Percentiles rank a stretch among this genome's conserved stretches.
phyloP scores from a whole-genome alignment of 2,329 filamentous ascomycete species.

The Didymella sp. region DNA sequence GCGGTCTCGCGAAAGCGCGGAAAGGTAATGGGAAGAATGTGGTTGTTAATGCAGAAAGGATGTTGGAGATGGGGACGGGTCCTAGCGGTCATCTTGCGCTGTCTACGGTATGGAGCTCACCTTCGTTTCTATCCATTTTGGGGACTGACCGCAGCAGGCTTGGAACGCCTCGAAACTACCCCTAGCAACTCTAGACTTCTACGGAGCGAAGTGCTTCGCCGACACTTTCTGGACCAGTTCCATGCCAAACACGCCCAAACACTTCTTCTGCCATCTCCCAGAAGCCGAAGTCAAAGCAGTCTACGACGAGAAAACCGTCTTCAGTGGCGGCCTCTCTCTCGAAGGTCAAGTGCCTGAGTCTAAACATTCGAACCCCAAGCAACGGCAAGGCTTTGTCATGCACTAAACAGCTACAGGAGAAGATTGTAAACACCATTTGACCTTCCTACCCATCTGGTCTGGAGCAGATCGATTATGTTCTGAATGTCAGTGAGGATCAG shows the following conservation, averaged over 20 bases:
- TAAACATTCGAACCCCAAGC: conserved; percentile 6
- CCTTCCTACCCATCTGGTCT: conserved; percentile 6
- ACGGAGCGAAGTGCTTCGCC: conserved; percentile 24
- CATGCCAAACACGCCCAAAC: conserved; percentile 12
- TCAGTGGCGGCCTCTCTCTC: conserved; percentile 25
- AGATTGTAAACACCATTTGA: conserved; percentile 19
- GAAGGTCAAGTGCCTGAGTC: conserved; percentile 25
- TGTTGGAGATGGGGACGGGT: conserved; percentile 23
- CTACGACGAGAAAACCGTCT: conserved; percentile 10
- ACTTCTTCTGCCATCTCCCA: conserved; percentile 3
- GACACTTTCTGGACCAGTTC: conserved; percentile 21
- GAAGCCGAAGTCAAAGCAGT: conserved; percentile 3
- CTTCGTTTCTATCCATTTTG: too few species aligned
- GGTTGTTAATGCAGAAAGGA: conserved; percentile 4
- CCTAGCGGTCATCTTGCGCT: conserved; percentile 23
- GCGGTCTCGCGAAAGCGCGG: conserved; percentile 11
- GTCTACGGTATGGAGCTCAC: conserved; percentile 8
- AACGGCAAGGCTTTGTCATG: conserved; percentile 23
- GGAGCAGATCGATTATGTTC: conserved; percentile 16
- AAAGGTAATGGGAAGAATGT: not conserved
- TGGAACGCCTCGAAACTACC: conserved; percentile 11
- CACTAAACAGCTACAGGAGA: conserved; percentile 21
- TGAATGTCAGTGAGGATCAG: conserved; percentile 15
- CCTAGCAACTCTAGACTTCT: conserved; percentile 24
- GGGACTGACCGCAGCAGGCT: conserved; percentile 7